phyloP scores from a whole-genome alignment of 805 yeast genomes.

The Metschnikowia lachancei region DNA sequence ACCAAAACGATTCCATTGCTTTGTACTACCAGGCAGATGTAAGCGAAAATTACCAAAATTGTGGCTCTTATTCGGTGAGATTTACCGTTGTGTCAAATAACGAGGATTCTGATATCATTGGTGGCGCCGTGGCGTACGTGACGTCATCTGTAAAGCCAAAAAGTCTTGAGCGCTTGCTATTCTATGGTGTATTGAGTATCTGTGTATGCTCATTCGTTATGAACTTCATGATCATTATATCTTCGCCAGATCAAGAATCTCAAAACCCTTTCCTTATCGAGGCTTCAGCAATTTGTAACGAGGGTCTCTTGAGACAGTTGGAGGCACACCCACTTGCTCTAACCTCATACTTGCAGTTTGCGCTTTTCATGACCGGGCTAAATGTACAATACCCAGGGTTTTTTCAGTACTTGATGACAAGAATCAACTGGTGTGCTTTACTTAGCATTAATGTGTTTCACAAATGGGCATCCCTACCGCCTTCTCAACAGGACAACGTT shows the following conservation, averaged over 20 bases:
- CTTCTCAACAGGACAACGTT: constrained; percentile 30
- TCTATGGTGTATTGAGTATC: constrained; percentile 38
- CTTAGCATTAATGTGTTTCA: constrained; percentile 32
- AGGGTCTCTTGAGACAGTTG: constrained; percentile 51
- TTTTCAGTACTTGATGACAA: constrained; percentile 52
- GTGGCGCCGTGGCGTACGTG: constrained; percentile 47
- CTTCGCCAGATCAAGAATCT: constrained; percentile 59
- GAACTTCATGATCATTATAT: constrained; percentile 41
- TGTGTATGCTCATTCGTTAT: constrained; percentile 41
- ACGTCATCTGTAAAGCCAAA: constrained; percentile 43
- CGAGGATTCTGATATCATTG: constrained; percentile 35
- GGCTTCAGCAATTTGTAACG: constrained; percentile 61
- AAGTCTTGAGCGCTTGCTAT: constrained; percentile 33
- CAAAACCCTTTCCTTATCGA: constrained; percentile 48
- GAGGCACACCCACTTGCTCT: constrained; percentile 53
- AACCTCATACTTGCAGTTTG: constrained; percentile 55
- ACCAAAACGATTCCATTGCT: constrained; percentile 36
- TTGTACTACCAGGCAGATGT: constrained; percentile 40
- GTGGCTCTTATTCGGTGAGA: constrained; percentile 46
- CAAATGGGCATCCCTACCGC: constrained; percentile 7
- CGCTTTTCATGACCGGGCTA: constrained; percentile 54
- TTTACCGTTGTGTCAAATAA: constrained; percentile 44
- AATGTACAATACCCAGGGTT: constrained; percentile 60
- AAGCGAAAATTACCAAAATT: constrained; percentile 35
- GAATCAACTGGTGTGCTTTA: constrained; percentile 56